A percentile compares a stretch with the other conserved stretches of the same genome.
These are phyloP conservation scores for Scalesia atractyloides DNA, from an alignment of 129 eudicot species.

Conservation along the genomic window DNA sequence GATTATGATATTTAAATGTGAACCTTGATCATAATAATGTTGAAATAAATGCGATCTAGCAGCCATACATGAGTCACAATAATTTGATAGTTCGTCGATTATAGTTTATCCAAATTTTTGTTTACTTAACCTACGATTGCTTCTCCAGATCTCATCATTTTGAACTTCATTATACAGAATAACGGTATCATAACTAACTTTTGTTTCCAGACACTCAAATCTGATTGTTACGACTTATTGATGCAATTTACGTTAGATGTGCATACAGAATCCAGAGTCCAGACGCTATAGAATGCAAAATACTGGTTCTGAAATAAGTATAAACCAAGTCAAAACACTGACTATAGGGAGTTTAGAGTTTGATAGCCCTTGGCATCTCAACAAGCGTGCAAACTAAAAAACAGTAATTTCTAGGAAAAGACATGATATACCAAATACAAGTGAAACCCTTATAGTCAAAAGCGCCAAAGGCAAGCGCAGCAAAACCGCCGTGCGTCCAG, in stretches of 20 bases:
- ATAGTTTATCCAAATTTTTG: not conserved
- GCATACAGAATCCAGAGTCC: not conserved
- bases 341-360: not conserved
- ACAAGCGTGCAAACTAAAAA: constrained; percentile 2
- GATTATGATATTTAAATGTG: not conserved
- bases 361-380: constrained; percentile 5
- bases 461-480: too few relatives aligned
- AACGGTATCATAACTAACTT: not conserved
- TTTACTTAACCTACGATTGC: constrained; percentile 1
- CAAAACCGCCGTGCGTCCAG: too few relatives aligned
- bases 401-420: too few relatives aligned
- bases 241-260: not conserved
- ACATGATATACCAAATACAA: constrained; percentile 1
- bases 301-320: not conserved
- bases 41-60: constrained; percentile 1
- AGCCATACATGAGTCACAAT: not conserved
- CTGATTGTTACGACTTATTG: not conserved
- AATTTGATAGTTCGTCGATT: not conserved
- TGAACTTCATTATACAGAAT: not conserved
- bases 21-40: not conserved
- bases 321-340: not conserved
- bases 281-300: not conserved
- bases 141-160: constrained; percentile 4
- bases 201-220: not conserved
- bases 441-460: not conserved